Conservation (phyloP, 139 green algal genomes). For the Tetradesmus lagerheimii region DNA sequence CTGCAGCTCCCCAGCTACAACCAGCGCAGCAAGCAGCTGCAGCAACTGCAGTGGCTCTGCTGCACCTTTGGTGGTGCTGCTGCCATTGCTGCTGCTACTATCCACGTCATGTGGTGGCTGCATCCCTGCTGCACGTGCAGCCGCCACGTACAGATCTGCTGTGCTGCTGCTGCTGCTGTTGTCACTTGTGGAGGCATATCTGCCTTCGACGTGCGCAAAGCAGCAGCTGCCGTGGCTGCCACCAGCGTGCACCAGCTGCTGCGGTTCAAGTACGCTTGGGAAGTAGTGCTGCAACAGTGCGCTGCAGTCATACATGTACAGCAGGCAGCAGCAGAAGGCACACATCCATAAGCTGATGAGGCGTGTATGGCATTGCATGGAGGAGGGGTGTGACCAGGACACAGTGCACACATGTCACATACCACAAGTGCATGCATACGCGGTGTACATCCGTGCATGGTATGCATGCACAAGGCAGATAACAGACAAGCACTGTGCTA, state of each 20-base stretch:
- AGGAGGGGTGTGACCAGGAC: neutral
- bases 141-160: neutral
- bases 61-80: neutral
- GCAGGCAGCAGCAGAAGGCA: neutral
- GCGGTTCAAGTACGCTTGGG: neutral
- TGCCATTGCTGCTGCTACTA: neutral
- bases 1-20: neutral
- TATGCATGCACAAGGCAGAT: neutral
- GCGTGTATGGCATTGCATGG: no score
- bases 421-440: neutral
- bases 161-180: neutral
- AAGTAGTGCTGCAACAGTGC: constrained; percentile 9
- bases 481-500: neutral
- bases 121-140: constrained; percentile 24
- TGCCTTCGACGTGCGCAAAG: neutral
- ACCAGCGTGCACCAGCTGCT: neutral
- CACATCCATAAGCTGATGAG: neutral
- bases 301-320: neutral
- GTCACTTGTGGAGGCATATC: no score
- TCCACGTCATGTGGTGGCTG: neutral
- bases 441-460: neutral
- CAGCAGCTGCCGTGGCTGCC: neutral
- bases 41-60: neutral
- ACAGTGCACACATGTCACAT: neutral
- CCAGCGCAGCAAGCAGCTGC: constrained; percentile 2